Conservation (phyloP, 257 asterid species). For the Fraxinus quadrangulata region DNA sequence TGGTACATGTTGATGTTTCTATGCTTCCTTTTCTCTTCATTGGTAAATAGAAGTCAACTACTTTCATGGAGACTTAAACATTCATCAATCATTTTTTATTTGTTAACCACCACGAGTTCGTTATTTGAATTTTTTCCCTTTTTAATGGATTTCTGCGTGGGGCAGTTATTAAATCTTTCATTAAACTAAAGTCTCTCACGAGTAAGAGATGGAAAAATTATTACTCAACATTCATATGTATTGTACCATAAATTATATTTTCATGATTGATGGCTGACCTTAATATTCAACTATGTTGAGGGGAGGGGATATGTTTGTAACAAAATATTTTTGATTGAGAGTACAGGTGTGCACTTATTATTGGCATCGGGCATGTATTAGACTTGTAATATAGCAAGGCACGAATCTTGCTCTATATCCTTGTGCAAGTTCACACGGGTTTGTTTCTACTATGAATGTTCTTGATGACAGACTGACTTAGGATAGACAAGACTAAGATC, state of each 20-base stretch:
- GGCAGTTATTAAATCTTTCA: not conserved
- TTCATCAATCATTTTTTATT: conserved; percentile 13
- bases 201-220: not conserved
- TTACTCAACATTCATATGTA: too few species aligned
- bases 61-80: conserved; percentile 16
- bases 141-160: not conserved
- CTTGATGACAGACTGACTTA: not conserved
- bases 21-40: conserved; percentile 2
- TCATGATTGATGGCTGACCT: too few species aligned
- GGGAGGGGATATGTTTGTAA: too few species aligned
- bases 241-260: too few species aligned
- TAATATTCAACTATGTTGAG: too few species aligned
- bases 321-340: too few species aligned
- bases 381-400: not conserved
- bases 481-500: too few species aligned
- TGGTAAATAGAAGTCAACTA: conserved; percentile 19
- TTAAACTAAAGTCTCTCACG: too few species aligned
- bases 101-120: conserved; percentile 7
- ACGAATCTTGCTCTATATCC: too few species aligned
- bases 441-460: not conserved
- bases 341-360: too few species aligned
- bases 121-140: conserved; percentile 8
- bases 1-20: conserved; percentile 5
- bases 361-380: not conserved
- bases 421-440: not conserved